phyloP scores from a whole-genome alignment of 352 stramenopile genomes.

The Pythium apleroticum region DNA sequence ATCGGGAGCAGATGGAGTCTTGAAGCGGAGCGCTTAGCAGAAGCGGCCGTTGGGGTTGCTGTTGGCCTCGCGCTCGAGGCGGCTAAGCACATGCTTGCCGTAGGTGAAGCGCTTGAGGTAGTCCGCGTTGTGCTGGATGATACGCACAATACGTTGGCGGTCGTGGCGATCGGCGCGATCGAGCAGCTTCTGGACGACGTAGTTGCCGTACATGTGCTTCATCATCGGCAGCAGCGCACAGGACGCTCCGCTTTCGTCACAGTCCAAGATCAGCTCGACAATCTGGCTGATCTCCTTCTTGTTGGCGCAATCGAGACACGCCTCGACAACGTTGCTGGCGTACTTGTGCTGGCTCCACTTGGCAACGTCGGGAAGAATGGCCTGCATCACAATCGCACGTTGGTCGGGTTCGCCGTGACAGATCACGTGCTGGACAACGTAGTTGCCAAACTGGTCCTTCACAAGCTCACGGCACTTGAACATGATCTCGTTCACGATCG shows the following conservation, averaged over 20 bases:
- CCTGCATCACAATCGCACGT: constrained; percentile 76
- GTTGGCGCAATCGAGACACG: constrained; percentile 89
- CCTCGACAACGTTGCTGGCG: constrained; percentile 96
- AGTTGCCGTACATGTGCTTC: constrained; percentile 97
- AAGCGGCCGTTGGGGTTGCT: constrained; percentile 15
- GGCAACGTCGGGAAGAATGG: constrained; percentile 85
- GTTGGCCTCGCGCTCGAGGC: constrained; percentile 51
- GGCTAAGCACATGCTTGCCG: constrained; percentile 91
- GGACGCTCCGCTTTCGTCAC: constrained; percentile 64
- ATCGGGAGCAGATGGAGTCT: not conserved
- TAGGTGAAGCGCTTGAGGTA: constrained; percentile 93
- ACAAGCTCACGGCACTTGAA: constrained; percentile 84
- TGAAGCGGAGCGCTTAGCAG: constrained; percentile 21
- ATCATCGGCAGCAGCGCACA: constrained; percentile 92
- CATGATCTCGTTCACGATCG: constrained; percentile 95
- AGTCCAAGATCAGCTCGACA: constrained; percentile 76
- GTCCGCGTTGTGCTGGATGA: constrained; percentile 88
- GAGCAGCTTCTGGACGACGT: constrained; percentile 96
- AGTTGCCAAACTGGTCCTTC: constrained; percentile 99
- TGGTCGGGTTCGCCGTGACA: constrained; percentile 90
- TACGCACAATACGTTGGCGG: constrained; percentile 86
- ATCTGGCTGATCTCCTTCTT: constrained; percentile 80
- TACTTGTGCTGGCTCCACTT: constrained; percentile 95
- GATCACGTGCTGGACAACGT: constrained; percentile 99
- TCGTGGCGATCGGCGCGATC: constrained; percentile 88